phyloP scores from a whole-genome alignment of 225 moss, liverwort and hornwort species.

The Bryum argenteum region DNA sequence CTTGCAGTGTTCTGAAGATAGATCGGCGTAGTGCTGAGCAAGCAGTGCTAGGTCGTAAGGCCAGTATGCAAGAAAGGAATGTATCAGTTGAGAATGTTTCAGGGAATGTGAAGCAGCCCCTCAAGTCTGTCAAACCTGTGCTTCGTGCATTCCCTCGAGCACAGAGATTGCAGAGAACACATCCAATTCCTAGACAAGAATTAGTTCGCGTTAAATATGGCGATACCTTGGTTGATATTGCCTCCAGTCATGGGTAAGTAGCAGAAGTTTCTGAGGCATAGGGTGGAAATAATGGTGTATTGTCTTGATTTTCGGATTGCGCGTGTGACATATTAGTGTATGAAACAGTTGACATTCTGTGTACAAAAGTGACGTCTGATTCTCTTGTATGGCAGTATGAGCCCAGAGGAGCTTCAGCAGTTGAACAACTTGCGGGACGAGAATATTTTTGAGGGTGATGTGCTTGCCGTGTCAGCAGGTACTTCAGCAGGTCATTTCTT shows the following conservation, averaged over 20 bases:
- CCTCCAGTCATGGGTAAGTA: conserved; percentile 70
- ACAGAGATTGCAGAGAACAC: conserved; percentile 47
- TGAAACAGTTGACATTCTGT: conserved; percentile 2
- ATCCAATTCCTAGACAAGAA: conserved; percentile 52
- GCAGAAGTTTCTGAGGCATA: not conserved
- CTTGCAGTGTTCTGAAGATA: conserved; percentile 75
- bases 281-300: not conserved
- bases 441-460: conserved; percentile 85
- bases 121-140: conserved; percentile 51
- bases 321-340: not conserved
- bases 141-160: conserved; percentile 58
- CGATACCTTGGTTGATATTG: conserved; percentile 83
- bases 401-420: conserved; percentile 65
- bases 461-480: conserved; percentile 86
- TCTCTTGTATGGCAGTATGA: conserved; percentile 48
- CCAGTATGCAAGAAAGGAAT: conserved; percentile 67
- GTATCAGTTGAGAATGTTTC: conserved; percentile 53
- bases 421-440: conserved; percentile 83
- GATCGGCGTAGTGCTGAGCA: conserved; percentile 67
- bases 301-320: conserved; percentile 1
- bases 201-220: conserved; percentile 74
- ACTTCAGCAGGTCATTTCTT: conserved; percentile 11
- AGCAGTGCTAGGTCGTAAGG: conserved; percentile 76
- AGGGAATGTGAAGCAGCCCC: conserved; percentile 55
- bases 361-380: conserved; percentile 4